Base-by-base conservation (phyloP, 106 monocot genomes). In the Allium cepa region DNA sequence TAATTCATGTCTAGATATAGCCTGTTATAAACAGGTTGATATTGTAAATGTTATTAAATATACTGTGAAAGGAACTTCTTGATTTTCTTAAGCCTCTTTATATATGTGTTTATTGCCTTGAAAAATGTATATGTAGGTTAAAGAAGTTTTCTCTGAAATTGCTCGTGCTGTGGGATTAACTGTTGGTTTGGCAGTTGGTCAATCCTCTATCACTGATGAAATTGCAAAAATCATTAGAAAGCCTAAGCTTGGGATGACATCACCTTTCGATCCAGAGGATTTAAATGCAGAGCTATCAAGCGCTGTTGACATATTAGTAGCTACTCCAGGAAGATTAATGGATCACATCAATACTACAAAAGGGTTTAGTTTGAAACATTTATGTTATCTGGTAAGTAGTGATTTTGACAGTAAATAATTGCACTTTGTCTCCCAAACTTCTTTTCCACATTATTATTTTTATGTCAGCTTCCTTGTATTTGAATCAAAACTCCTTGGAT, bases 311-410 rank as follows among this genome's bases (percentile, higher is more conserved):
- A 97, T 97, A 75, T 67, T 97, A 64, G 86, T 97, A 50, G 92
- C 92, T 46, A 97, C 96, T 61, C 96, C 96, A 61, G 96, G 96
- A 67, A 92, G 96, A 73, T 75, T 97, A 55, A 86, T 97, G 82
- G 96, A 97, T 68, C 96, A 97, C 71, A 84, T 92, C 64, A 84
- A 81, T 53, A 89, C 76, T 67, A 97, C 96, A 27, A 92, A 84
- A 70, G 96, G 96, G 74, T 97, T 97, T 77, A 97, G 71, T 75
- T 68, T 97, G 36, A 80, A 88, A 60, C 81, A 92, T 84, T 84
- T 97, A 62, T 78, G 80, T 56, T 97, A 88, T 82, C 77, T 97
- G 88, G 96, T 95, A 88, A 69, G 36, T 5, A 36, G 36, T 36
- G 3, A 36, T 36, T 36, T 36, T 36, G 36, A 36, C 36, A 36